Base-by-base conservation (phyloP, 139 green algal species). In the Chlamydomonas applanata region DNA sequence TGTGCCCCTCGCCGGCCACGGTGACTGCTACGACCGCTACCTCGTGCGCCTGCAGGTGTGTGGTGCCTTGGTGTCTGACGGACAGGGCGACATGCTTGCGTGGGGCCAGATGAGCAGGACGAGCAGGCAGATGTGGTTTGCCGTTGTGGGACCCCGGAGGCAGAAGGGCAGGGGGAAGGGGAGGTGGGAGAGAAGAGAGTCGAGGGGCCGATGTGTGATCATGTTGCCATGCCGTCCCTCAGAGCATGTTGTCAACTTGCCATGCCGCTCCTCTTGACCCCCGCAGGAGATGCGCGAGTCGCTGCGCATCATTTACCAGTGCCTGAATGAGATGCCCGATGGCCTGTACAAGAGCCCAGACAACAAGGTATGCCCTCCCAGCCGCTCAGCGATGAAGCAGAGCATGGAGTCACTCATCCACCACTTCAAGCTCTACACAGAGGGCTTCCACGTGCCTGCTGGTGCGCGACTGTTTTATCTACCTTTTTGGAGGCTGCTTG, bases 1-100 rank as follows among this genome's bases (percentile, higher is more conserved):
- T 73, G 82, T 96, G 49, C 90, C 92, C 52, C 80, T 94, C 29
- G 91, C 88, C 16, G 86, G 83, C 25, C 79, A 88, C 73, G 89
- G 89, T 34, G 91, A 95, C 82, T 96, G 90, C 83, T 96, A 91
- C 77, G 91, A 97, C 78, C 78, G 92, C 52, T 96, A 96, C 80
- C 78, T 91, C 60, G 83, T 89, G 53, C 67, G 79, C 4, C 40
- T 49, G 40, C 40, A 49, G 40, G 40, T 49, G 40, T n/a, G 25
- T n/a, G n/a, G n/a, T n/a, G n/a, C n/a, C n/a, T n/a, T n/a, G n/a
- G n/a, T n/a, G n/a, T n/a, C n/a, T n/a, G n/a, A n/a, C n/a, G n/a
- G n/a, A n/a, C n/a, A n/a, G n/a, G n/a, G n/a, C n/a, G n/a, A n/a
- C n/a, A n/a, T n/a, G n/a, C n/a, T n/a, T n/a, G n/a, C n/a, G n/a